These are phyloP conservation scores for Naumovozyma dairenensis DNA, from an alignment of 805 yeast species.

Conservation along the genomic window DNA sequence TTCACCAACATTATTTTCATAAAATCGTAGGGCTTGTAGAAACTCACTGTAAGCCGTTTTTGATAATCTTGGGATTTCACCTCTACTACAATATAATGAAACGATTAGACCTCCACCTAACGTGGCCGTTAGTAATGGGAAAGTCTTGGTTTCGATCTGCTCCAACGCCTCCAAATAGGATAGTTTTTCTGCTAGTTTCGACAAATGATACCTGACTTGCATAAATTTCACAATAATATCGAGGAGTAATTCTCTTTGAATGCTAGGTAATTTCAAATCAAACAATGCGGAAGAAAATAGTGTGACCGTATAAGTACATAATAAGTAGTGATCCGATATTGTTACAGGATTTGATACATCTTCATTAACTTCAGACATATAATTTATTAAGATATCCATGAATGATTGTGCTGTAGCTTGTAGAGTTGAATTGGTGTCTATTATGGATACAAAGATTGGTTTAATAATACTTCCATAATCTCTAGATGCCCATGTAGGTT, in stretches of 20 bases:
- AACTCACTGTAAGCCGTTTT: slow-evolving; percentile 7
- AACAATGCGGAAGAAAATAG: slow-evolving; percentile 27
- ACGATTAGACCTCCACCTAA: slow-evolving; percentile 42
- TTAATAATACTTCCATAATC: slow-evolving; percentile 24
- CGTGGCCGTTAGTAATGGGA: slow-evolving; percentile 27
- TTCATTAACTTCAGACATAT: slow-evolving; percentile 18
- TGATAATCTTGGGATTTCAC: slow-evolving; percentile 8
- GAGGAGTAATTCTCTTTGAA: slow-evolving; percentile 27
- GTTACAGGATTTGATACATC: slow-evolving; percentile 1
- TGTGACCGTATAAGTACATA: slow-evolving; percentile 28
- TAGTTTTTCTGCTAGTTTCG: slow-evolving; percentile 16
- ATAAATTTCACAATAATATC: slow-evolving; percentile 31
- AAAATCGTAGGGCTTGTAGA: slow-evolving; percentile 8
- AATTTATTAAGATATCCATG: slow-evolving; percentile 24
- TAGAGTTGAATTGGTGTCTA: slow-evolving; percentile 30
- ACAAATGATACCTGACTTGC: slow-evolving; percentile 27
- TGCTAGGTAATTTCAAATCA: slow-evolving; percentile 20
- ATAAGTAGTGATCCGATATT: slow-evolving; percentile 7
- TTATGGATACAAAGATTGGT: slow-evolving; percentile 33
- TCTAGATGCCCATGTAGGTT: slow-evolving; percentile 12
- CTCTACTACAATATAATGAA: slow-evolving; percentile 35
- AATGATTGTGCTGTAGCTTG: slow-evolving; percentile 31
- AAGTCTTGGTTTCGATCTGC: slow-evolving; percentile 17
- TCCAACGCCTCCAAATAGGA: slow-evolving; percentile 15
- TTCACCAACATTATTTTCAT: slow-evolving; percentile 19